These are phyloP conservation scores for Fusarium coffeatum DNA, from an alignment of 2,329 filamentous ascomycete genomes.

Conservation along the genomic window DNA sequence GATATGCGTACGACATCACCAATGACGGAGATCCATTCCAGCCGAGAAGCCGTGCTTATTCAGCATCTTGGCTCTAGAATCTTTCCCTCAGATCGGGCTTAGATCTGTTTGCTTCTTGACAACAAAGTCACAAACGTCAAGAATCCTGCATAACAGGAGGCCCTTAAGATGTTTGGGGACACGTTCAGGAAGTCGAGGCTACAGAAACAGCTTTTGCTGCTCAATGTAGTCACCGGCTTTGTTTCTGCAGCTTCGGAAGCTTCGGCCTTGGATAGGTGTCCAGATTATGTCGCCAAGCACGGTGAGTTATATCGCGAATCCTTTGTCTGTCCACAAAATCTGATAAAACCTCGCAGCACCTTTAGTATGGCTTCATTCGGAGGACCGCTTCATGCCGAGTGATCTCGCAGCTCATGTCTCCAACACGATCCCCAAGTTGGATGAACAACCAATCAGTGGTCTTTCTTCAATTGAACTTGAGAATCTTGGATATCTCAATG, in stretches of 20 bases:
- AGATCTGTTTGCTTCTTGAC: slow-evolving; percentile 20
- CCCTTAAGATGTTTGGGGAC: slow-evolving; percentile 18
- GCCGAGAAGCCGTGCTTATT: slow-evolving; percentile 29
- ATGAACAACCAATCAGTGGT: slow-evolving; percentile 30
- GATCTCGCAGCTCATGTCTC: slow-evolving; percentile 47
- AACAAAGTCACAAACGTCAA: neutral
- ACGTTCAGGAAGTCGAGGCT: slow-evolving; percentile 1
- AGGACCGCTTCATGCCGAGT: slow-evolving; percentile 49
- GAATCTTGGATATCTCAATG: slow-evolving; percentile 48
- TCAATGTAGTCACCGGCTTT: slow-evolving; percentile 5
- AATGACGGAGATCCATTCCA: neutral
- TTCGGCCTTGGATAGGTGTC: slow-evolving; percentile 28
- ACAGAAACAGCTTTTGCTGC: slow-evolving; percentile 10
- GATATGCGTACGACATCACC: neutral
- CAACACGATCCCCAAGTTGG: slow-evolving; percentile 45
- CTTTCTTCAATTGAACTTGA: slow-evolving; percentile 44
- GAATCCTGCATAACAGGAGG: neutral
- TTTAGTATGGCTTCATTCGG: slow-evolving; percentile 49
- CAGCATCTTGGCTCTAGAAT: slow-evolving; percentile 9
- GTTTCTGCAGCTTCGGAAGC: slow-evolving; percentile 19
- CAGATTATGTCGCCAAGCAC: slow-evolving; percentile 48
- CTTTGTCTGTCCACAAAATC: neutral
- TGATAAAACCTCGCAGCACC: slow-evolving; percentile 41
- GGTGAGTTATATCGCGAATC: slow-evolving; percentile 40
- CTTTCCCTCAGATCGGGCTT: slow-evolving; percentile 7